A percentile compares a stretch with the other conserved stretches of the same genome.
phyloP scores from a whole-genome alignment of 345 rosid species.

The Iberis pinnata region DNA sequence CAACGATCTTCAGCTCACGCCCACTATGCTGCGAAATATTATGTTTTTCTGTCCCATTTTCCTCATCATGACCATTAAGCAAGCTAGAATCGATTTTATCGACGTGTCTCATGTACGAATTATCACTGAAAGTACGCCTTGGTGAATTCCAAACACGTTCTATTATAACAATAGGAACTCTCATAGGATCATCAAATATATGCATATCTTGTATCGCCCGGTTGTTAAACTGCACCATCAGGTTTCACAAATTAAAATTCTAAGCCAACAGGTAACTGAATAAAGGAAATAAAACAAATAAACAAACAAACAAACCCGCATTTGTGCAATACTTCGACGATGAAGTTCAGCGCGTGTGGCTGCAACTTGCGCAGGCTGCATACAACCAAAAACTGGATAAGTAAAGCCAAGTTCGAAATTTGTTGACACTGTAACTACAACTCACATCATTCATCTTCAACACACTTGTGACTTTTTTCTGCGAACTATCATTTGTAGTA shows the following conservation, averaged over 20 bases:
- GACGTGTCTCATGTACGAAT: slow-evolving; percentile 60
- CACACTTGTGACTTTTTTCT: slow-evolving; percentile 55
- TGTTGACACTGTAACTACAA: slow-evolving; percentile 10
- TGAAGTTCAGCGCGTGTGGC: slow-evolving; percentile 93
- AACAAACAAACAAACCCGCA: slow-evolving; percentile 56
- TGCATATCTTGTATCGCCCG: slow-evolving; percentile 84
- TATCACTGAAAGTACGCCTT: slow-evolving; percentile 66
- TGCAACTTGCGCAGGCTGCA: slow-evolving; percentile 83
- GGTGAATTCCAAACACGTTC: slow-evolving; percentile 90
- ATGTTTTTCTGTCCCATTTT: slow-evolving; percentile 32
- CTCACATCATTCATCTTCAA: slow-evolving; percentile 66
- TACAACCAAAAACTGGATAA: slow-evolving; percentile 16
- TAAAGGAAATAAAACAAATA: neutral
- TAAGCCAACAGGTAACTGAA: slow-evolving; percentile 5
- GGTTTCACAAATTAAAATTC: neutral
- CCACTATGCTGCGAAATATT: slow-evolving; percentile 31
- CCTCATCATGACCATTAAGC: slow-evolving; percentile 26
- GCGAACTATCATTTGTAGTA: slow-evolving; percentile 41
- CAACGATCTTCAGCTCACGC: slow-evolving; percentile 68
- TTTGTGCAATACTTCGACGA: slow-evolving; percentile 93
- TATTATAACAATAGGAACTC: slow-evolving; percentile 71
- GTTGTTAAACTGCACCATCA: slow-evolving; percentile 68
- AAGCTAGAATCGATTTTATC: slow-evolving; percentile 46
- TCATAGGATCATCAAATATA: slow-evolving; percentile 76
- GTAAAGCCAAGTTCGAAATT: slow-evolving; percentile 10